These are phyloP conservation scores for Kodamaea neixiangensis DNA, from an alignment of 805 yeast species.

Conservation along the genomic window DNA sequence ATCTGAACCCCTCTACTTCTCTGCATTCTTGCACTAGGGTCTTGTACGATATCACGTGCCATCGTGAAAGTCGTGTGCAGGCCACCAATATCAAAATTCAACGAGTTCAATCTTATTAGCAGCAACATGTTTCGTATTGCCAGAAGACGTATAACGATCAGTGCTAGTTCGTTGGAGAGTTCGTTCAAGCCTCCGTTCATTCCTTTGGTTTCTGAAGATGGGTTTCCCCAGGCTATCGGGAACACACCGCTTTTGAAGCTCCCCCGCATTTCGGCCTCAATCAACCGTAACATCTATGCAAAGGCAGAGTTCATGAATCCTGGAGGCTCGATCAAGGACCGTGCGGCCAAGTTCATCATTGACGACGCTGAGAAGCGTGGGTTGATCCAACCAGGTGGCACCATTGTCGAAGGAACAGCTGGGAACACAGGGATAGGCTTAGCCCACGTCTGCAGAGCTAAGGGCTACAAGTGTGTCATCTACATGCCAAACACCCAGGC, in stretches of 20 bases:
- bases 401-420: constrained; percentile 91
- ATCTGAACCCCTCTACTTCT: no score
- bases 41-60: no score
- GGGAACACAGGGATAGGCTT: constrained; percentile 96
- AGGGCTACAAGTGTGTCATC: constrained; percentile 81
- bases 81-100: no score
- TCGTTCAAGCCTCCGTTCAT: constrained; percentile 46
- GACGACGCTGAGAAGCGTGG: constrained; percentile 77
- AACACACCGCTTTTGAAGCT: constrained; percentile 82
- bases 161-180: neutral
- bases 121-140: constrained; percentile 8
- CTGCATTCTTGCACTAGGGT: no score
- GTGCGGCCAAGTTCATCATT: constrained; percentile 79
- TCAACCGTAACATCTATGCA: constrained; percentile 77
- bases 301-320: constrained; percentile 94
- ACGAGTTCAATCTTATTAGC: no score
- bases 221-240: constrained; percentile 86
- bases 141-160: constrained; percentile 5
- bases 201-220: constrained; percentile 66
- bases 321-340: constrained; percentile 89
- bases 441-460: constrained; percentile 76
- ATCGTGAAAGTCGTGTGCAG: no score
- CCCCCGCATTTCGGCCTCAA: constrained; percentile 53
- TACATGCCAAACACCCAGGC: constrained; percentile 93
- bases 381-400: constrained; percentile 70